Base-by-base conservation (phyloP, 1,284 basidiomycete genomes). In the Leccinum fallax region DNA sequence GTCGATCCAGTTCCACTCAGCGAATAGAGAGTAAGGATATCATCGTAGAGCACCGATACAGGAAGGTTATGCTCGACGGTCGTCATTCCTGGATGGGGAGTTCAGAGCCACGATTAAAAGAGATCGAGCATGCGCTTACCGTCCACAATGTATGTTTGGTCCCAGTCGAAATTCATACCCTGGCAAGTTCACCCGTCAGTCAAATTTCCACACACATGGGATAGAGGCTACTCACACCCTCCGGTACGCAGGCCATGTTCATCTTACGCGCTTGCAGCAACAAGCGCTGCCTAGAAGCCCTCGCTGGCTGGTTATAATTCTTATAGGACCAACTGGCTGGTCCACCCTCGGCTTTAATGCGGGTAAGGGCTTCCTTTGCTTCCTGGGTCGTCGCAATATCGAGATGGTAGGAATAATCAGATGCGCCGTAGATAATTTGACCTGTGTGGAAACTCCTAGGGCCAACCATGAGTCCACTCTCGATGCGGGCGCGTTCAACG, bases 91-190 rank as follows among this genome's bases (percentile, higher is more conserved):
- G 57, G 7, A 32, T 46, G 26, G 3, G 24, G 11, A 55, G 4
- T 36, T 73, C 58, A 71, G 52, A 56, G 46, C 30, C 7, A 36
- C 43, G 15, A 24, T 28, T n/a, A 13, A 24, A 26, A 24, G 9
- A 24, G 5, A 19, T 54, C 28, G 5, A 30, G 5, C n/a, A 16
- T 24, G 46, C 10, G 65, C 77, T 64, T 65, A 85, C 88, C 89
- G 67, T 90, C 89, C 26, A 88, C 74, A 58, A 91, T 89, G 66
- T 90, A 91, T 0, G 89, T 89, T 66, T 85, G 73, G 66, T 90
- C 87, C 89, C 89, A 91, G 65, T 90, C 88, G 43, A 79, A 84
- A 67, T 88, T 89, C 86, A 89, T 89, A 8, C 89, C 89, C 81
- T 38, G 55, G n/a, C 24, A 34, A 24, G 21, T 21, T 30, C 28